These are phyloP conservation scores for Polysphondylium violaceum DNA, from an alignment of 78 protist genomes.

Conservation along the genomic window DNA sequence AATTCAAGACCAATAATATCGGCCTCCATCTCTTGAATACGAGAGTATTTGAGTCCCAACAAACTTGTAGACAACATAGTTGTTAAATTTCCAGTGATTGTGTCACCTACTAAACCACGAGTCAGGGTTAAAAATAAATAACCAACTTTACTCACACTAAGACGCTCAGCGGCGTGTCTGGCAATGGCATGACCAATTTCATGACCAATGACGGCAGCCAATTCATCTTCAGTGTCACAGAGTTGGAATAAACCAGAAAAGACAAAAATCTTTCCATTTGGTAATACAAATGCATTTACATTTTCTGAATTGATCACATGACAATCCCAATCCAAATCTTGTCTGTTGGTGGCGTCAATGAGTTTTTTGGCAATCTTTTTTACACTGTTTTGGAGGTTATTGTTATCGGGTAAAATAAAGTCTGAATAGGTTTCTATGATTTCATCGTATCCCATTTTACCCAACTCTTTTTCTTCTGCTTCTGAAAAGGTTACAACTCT, in stretches of 20 bases:
- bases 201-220: conserved; percentile 60
- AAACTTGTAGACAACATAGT: conserved; percentile 18
- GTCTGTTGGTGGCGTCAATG: conserved; percentile 11
- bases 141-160: conserved; percentile 15
- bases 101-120: conserved; percentile 69
- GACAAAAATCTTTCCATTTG: conserved; percentile 58
- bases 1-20: conserved; percentile 55
- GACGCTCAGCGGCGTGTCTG: conserved; percentile 67
- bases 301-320: conserved; percentile 43
- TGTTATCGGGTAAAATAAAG: conserved; percentile 45
- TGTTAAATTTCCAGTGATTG: conserved; percentile 53
- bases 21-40: conserved; percentile 73
- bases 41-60: conserved; percentile 16
- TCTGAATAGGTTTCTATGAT: neutral
- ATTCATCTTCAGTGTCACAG: conserved; percentile 49
- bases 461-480: conserved; percentile 34
- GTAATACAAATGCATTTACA: conserved; percentile 72
- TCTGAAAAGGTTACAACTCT: conserved; percentile 6
- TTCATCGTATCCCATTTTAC: conserved; percentile 27
- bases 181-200: conserved; percentile 83
- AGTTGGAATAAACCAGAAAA: conserved; percentile 39
- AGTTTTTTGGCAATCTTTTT: conserved; percentile 29
- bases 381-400: conserved; percentile 34
- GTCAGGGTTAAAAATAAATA: conserved; percentile 42
- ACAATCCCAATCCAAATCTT: conserved; percentile 71